Evolutionary conservation across 208 protist genomes (phyloP).

Genomic region (Spongospora subterranea): DNA sequence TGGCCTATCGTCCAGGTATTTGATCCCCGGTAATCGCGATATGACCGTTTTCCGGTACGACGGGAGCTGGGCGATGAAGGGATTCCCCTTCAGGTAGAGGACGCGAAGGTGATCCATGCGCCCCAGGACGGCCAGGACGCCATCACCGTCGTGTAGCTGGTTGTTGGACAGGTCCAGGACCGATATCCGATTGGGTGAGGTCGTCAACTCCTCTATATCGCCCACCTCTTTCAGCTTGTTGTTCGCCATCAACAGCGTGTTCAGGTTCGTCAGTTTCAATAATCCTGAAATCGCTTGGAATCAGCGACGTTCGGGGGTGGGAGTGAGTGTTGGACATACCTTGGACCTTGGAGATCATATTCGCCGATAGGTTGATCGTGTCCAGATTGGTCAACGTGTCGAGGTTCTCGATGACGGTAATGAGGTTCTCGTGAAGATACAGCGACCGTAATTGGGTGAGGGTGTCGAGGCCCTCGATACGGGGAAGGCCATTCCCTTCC

Average conservation of each 20-base stretch:
- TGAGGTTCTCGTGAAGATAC: slow-evolving; percentile 73
- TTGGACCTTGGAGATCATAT: slow-evolving; percentile 59
- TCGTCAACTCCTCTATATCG: slow-evolving; percentile 62
- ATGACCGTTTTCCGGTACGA: slow-evolving; percentile 61
- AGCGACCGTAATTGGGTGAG: slow-evolving; percentile 71
- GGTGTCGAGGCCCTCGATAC: slow-evolving; percentile 72
- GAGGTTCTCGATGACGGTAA: slow-evolving; percentile 67
- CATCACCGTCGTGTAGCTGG: slow-evolving; percentile 66
- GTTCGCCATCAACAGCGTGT: slow-evolving; percentile 65
- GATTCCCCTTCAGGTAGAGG: slow-evolving; percentile 74
- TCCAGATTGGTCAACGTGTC: slow-evolving; percentile 52
- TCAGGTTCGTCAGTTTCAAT: background rate
- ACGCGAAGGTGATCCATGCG: slow-evolving; percentile 71
- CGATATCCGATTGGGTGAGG: background rate
- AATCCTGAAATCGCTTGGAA: slow-evolving; percentile 1
- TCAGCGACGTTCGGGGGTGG: slow-evolving; percentile 7
- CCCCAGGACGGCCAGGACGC: slow-evolving; percentile 69
- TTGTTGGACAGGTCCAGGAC: slow-evolving; percentile 66
- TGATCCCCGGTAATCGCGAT: slow-evolving; percentile 62
- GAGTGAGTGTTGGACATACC: background rate
- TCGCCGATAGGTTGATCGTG: slow-evolving; percentile 63
- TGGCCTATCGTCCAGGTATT: slow-evolving; percentile 78
- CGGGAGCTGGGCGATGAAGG: slow-evolving; percentile 65
- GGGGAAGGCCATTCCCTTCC: slow-evolving; percentile 73
- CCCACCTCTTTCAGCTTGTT: slow-evolving; percentile 65